Base-by-base conservation (phyloP, 2,329 filamentous ascomycete species). In the Mollisia scopiformis region DNA sequence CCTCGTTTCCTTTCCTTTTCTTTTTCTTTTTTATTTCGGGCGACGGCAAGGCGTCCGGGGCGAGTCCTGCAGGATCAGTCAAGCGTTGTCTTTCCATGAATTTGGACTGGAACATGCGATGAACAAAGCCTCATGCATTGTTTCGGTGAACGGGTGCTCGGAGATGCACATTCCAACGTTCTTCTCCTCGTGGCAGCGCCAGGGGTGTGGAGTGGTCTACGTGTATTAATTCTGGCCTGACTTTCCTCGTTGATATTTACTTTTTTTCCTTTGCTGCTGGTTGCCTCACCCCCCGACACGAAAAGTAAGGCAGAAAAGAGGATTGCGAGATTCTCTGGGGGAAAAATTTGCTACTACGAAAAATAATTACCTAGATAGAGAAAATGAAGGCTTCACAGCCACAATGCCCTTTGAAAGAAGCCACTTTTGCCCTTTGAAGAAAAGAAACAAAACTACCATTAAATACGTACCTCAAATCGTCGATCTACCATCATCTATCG, bases 221-320 rank as follows among this genome's bases (percentile, higher is more conserved):
- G 43, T 28, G 43, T 47, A 47, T 47, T 47, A 47, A 47, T 47
- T n/a, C 43, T 47, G 43, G 43, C 43, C 43, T 47, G 43, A 27
- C 23, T 13, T 47, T 47, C 16, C 43, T 13, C 43, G 13, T 25
- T n/a, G n/a, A n/a, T n/a, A n/a, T 25, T 47, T 47, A 13, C 21
- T 16, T 47, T 47, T 47, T 27, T 27, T 27, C 28, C 27, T 46
- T 46, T 27, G 43, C 21, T 47, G 11, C 11, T 11, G 25, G 39
- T 19, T 21, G 39, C 39, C 10, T 43, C 21, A 6, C 10, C 19
- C 35, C 7, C 8, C 10, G 4, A n/a, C 19, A 27, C 21, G 6
- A 47, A 47, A 47, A 47, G 39, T 43, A 35, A 4, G 31, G 31
- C 11, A 13, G 30, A 35, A 35, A 35, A 35, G 16, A 35, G 16